Evolutionary conservation across 75 land plant species (phyloP).

Genomic region (Cunninghamia lanceolata): DNA sequence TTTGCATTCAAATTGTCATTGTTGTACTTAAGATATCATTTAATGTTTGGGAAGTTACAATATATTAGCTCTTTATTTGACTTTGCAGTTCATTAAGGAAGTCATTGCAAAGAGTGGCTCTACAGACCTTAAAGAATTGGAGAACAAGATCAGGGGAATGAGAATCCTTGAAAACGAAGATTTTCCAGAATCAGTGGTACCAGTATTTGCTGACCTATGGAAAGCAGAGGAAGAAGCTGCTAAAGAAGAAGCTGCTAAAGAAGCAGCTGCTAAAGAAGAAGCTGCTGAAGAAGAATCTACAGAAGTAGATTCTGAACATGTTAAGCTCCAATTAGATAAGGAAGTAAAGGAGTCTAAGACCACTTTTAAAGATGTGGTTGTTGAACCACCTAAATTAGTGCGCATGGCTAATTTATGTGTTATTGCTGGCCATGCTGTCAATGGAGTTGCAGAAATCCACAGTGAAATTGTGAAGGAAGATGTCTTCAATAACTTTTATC

Average conservation of each 20-base stretch:
- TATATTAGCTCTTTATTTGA: constrained; percentile 9
- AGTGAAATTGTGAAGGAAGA: constrained; percentile 94
- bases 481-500: constrained; percentile 88
- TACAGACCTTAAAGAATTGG: constrained; percentile 49
- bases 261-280: neutral
- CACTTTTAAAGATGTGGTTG: constrained; percentile 17
- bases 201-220: constrained; percentile 44
- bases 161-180: constrained; percentile 85
- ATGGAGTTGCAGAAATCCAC: constrained; percentile 98
- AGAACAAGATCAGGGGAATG: constrained; percentile 67
- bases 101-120: constrained; percentile 47
- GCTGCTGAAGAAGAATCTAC: constrained; percentile 7
- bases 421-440: constrained; percentile 92
- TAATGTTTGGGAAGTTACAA: neutral
- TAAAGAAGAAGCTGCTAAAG: neutral
- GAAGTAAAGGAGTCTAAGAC: constrained; percentile 8
- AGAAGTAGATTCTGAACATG: constrained; percentile 28
- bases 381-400: constrained; percentile 57
- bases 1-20: neutral
- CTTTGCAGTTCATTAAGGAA: constrained; percentile 47
- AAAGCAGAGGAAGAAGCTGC: constrained; percentile 16
- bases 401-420: constrained; percentile 98
- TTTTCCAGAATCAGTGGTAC: constrained; percentile 45
- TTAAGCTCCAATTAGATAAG: neutral
- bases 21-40: neutral